Percentiles rank a stretch among this genome's conserved stretches.
Conservation (phyloP, 2,329 filamentous ascomycete genomes). For the Simplicillium sp. region DNA sequence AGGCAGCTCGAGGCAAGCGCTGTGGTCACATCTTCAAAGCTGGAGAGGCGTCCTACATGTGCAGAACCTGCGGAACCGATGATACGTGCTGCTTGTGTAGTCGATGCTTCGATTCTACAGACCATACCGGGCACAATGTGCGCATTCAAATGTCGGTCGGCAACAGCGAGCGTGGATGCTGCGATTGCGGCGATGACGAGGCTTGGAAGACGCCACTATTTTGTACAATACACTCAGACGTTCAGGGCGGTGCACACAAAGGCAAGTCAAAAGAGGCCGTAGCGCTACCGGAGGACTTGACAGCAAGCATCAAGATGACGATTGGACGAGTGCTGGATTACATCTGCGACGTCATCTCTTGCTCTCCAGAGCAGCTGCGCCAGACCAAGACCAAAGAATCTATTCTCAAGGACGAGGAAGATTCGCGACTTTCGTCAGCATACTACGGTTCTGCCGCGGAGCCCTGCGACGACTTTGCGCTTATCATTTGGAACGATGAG, state of each 20-base stretch:
- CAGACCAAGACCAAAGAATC: constrained; percentile 74
- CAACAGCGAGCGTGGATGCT: constrained; percentile 72
- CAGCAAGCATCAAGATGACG: constrained; percentile 73
- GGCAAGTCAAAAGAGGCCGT: constrained; percentile 51
- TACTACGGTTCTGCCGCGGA: constrained; percentile 56
- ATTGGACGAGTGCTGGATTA: constrained; percentile 83
- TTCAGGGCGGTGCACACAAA: constrained; percentile 39
- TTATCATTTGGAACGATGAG: constrained; percentile 96
- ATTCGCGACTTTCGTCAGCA: constrained; percentile 60
- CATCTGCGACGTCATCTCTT: constrained; percentile 95
- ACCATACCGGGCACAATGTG: constrained; percentile 89
- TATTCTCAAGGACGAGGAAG: constrained; percentile 71
- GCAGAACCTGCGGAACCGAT: constrained; percentile 87
- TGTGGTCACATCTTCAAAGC: constrained; percentile 96
- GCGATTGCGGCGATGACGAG: constrained; percentile 92
- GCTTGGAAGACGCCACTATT: constrained; percentile 83
- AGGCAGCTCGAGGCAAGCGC: constrained; percentile 80
- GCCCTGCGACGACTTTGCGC: constrained; percentile 55
- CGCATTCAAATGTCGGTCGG: constrained; percentile 80
- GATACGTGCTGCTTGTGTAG: constrained; percentile 94
- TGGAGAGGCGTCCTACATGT: constrained; percentile 89
- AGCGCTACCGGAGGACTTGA: constrained; percentile 63
- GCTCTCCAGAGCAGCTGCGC: constrained; percentile 89
- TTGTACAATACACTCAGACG: constrained; percentile 83
- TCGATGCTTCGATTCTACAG: constrained; percentile 88